These are phyloP conservation scores for Alternaria postmessia DNA, from an alignment of 2,329 filamentous ascomycete genomes.

Conservation along the genomic window DNA sequence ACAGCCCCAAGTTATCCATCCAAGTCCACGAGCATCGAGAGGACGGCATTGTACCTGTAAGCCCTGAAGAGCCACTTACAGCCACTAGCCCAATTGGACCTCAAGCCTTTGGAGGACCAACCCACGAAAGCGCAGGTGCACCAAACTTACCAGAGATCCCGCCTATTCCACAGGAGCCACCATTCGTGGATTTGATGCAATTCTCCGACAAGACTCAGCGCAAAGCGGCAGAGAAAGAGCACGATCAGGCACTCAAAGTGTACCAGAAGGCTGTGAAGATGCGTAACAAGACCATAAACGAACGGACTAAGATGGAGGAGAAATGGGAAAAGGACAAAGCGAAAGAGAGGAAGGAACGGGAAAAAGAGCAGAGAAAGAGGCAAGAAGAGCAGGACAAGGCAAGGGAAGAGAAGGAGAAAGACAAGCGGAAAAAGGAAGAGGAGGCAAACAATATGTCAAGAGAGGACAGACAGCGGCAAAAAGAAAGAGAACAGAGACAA, in stretches of 20 bases:
- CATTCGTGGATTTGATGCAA: constrained; percentile 64
- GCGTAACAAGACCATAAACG: constrained; percentile 69
- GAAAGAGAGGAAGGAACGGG: constrained; percentile 36
- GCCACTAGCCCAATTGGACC: constrained; percentile 21
- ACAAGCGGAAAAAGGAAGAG: constrained; percentile 31
- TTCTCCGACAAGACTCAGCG: constrained; percentile 71
- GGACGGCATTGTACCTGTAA: constrained; percentile 41
- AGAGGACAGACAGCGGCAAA: constrained; percentile 16
- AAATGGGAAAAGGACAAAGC: constrained; percentile 40
- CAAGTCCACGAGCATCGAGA: constrained; percentile 58
- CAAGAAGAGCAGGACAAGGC: constrained; percentile 28
- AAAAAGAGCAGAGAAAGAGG: constrained; percentile 27
- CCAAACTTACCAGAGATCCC: constrained; percentile 58
- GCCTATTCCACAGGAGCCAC: constrained; percentile 62
- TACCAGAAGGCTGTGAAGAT: constrained; percentile 74
- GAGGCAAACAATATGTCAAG: constrained; percentile 10
- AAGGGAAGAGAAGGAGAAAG: constrained; percentile 19
- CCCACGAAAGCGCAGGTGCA: constrained; percentile 8
- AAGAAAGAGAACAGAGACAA: constrained; percentile 16
- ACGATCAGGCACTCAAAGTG: constrained; percentile 67
- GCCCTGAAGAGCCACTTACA: constrained; percentile 39
- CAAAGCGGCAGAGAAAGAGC: constrained; percentile 74
- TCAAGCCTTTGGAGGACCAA: background rate
- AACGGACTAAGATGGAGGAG: constrained; percentile 67
- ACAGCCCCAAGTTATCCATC: constrained; percentile 56